Conservation (phyloP, 2,329 filamentous ascomycete species). For the Massarina eburnea region DNA sequence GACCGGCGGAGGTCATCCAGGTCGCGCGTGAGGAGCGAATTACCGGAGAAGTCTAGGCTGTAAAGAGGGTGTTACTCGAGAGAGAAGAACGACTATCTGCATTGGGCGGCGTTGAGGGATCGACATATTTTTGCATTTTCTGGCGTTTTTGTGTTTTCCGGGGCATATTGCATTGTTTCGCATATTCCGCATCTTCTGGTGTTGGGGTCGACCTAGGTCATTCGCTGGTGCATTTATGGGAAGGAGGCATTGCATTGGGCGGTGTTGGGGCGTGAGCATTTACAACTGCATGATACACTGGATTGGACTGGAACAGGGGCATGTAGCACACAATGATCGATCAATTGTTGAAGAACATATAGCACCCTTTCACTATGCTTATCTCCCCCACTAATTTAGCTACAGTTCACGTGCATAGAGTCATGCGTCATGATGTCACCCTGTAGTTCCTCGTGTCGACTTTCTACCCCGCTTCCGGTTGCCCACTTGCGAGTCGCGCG, state of each 20-base stretch:
- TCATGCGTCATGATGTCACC: conserved; percentile 28
- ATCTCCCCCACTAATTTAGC: conserved; percentile 3
- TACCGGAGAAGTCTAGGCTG: conserved; percentile 34
- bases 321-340: neutral
- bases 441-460: conserved; percentile 15
- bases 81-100: conserved; percentile 15
- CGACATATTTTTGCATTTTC: conserved; percentile 4
- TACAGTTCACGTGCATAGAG: conserved; percentile 13
- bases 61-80: conserved; percentile 12
- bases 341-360: conserved; percentile 9
- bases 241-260: conserved; percentile 23
- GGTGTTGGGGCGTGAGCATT: conserved; percentile 32
- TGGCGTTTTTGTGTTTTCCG: conserved; percentile 21
- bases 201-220: conserved; percentile 8
- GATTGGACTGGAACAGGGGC: neutral
- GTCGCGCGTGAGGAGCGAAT: conserved; percentile 28
- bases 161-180: conserved; percentile 11
- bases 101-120: conserved; percentile 29
- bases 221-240: conserved; percentile 11
- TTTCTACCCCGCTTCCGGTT: neutral
- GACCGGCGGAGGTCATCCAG: conserved; percentile 38
- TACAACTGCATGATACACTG: conserved; percentile 15
- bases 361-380: neutral
- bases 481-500: neutral
- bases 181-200: conserved; percentile 17